Conservation (phyloP, 352 stramenopile species). For the Phytophthora pisi region DNA sequence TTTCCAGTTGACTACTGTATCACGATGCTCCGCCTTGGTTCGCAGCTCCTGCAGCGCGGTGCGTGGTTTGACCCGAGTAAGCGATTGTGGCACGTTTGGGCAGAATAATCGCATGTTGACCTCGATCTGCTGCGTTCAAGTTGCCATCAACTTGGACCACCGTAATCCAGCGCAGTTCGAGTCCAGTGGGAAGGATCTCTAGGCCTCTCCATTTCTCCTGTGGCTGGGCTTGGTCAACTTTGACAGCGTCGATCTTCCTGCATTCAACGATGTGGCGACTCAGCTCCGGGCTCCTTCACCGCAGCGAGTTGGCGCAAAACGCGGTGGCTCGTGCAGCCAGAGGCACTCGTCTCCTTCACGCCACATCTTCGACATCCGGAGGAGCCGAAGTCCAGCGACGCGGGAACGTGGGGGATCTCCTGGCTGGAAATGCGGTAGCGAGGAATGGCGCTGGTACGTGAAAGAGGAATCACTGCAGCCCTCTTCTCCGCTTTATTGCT, state of each 20-base stretch:
- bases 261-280: conserved; percentile 9
- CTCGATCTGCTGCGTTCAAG: neutral
- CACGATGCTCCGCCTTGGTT: too few species aligned
- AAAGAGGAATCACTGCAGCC: neutral
- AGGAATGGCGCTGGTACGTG: conserved; percentile 68
- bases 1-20: too few species aligned
- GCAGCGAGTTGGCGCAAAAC: neutral
- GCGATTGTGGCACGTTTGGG: conserved; percentile 6
- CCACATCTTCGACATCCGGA: neutral
- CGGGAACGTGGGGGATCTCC: conserved; percentile 49
- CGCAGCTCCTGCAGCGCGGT: too few species aligned
- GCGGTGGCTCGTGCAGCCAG: neutral
- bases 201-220: neutral
- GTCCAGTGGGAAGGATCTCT: neutral
- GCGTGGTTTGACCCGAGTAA: neutral
- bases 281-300: conserved; percentile 1
- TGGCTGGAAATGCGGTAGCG: conserved; percentile 55
- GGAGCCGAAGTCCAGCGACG: conserved; percentile 16
- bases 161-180: neutral
- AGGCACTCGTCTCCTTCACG: neutral
- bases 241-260: neutral
- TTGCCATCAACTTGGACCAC: conserved; percentile 7
- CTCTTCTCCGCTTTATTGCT: neutral
- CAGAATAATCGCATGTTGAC: conserved; percentile 1
- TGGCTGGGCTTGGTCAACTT: neutral